Evolutionary conservation across 2,329 filamentous ascomycete species (phyloP), one percentile per base, ranked within the genome.

Genomic region (Huntiella omanensis): DNA sequence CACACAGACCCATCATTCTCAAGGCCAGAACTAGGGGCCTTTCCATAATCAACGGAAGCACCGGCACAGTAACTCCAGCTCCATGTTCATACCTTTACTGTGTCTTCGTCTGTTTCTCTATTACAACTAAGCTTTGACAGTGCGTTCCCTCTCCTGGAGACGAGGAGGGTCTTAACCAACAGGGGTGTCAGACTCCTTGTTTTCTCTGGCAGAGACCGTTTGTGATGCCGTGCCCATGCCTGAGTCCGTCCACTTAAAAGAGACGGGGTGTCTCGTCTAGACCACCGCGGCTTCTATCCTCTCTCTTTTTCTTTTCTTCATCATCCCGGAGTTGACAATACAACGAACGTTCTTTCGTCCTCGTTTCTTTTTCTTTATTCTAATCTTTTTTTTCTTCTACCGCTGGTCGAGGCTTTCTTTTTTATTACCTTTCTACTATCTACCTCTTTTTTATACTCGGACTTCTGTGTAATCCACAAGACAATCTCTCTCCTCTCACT

Each of bases 321-420:
- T 50, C 49, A 50, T 38, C 42, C 42, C 34, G 41, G 38, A 50
- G 49, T 28, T 45, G 43, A 48, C 33, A 47, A 22, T 44, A 48
- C 39, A 40, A 40, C 38, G 40, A 50, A 40, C 33, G 33, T 45
- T 45, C 41, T 50, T 47, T 50, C 45, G 45, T 50, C 37, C 40
- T 45, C 35, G 34, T 45, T 45, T 47, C n/a, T 35, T 22, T 42
- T 40, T 33, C 37, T 40, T 42, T 19, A 34, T 45, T 46, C 41
- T 47, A 44, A 34, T 37, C 22, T 28, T 32, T 50, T 50, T 47
- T 33, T 47, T 47, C 42, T 33, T 45, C 45, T 33, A 42, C 49
- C 49, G 49, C 49, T 50, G 49, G 49, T 47, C 49, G 45, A 47
- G 38, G 49, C 47, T 45, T 40, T 43, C 41, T 43, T n/a, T 45